Evolutionary conservation across 2,329 filamentous ascomycete genomes (phyloP).

Genomic region (Diaporthe eres): DNA sequence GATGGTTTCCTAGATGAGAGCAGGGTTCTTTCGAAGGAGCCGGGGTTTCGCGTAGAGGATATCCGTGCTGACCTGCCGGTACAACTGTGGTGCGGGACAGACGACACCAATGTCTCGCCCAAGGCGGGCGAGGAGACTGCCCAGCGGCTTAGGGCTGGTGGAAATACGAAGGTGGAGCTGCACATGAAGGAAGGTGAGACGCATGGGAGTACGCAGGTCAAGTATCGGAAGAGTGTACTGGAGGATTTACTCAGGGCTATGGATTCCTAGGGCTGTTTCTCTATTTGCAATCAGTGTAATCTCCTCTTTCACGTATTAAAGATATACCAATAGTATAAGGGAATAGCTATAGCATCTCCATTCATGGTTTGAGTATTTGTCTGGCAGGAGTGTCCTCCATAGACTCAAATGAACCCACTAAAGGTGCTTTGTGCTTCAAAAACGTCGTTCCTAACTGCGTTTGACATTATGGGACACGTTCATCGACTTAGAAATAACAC

Average conservation of each 20-base stretch:
- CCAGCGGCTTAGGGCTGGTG: constrained; percentile 11
- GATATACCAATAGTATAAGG: too few species aligned
- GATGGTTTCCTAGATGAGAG: constrained; percentile 27
- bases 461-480: too few species aligned
- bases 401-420: background rate
- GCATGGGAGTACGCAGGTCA: constrained; percentile 31
- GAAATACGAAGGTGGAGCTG: constrained; percentile 27
- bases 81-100: constrained; percentile 24
- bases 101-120: constrained; percentile 30
- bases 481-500: background rate
- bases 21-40: constrained; percentile 16
- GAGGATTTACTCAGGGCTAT: constrained; percentile 14
- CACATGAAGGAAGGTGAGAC: constrained; percentile 8
- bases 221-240: constrained; percentile 2
- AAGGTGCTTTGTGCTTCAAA: too few species aligned
- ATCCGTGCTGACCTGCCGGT: constrained; percentile 20
- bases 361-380: background rate
- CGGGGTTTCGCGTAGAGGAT: constrained; percentile 25
- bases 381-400: background rate
- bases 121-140: constrained; percentile 26
- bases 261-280: background rate
- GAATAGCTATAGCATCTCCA: background rate
- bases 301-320: background rate
- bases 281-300: background rate
- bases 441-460: background rate